Evolutionary conservation across 2,329 filamentous ascomycete species (phyloP).

Genomic region (Talaromyces marneffei): DNA sequence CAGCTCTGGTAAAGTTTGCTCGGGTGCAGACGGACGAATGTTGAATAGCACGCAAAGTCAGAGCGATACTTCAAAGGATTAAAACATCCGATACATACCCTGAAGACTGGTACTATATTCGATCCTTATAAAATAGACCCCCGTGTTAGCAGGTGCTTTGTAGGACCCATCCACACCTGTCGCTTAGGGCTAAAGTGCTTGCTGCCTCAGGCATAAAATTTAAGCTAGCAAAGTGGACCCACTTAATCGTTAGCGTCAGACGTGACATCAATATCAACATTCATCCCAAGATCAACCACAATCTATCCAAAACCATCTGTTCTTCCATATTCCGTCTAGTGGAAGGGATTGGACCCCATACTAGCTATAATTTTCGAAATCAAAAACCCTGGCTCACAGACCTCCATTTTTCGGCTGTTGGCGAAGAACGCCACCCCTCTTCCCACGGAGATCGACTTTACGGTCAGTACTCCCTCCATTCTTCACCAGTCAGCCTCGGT

Average conservation of each 20-base stretch:
- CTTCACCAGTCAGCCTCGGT: not conserved
- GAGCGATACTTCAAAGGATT: too few species aligned
- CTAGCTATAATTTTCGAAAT: not conserved
- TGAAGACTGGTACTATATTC: too few species aligned
- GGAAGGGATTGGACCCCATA: not conserved
- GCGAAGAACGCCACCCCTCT: slow-evolving; percentile 10
- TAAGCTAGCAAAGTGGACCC: not conserved
- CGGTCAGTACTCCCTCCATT: not conserved
- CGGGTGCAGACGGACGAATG: too few species aligned
- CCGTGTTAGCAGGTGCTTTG: not conserved
- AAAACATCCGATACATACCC: too few species aligned
- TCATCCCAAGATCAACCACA: not conserved
- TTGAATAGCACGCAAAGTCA: too few species aligned
- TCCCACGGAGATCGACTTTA: slow-evolving; percentile 1
- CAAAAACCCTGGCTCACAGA: slow-evolving; percentile 10
- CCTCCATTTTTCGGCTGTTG: slow-evolving; percentile 12
- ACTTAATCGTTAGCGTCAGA: not conserved
- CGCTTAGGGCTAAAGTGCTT: not conserved
- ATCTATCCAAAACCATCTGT: slow-evolving; percentile 13
- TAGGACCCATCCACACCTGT: too few species aligned
- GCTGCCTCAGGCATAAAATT: not conserved
- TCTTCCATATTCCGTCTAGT: too few species aligned
- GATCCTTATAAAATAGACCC: too few species aligned
- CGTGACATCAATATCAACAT: not conserved
- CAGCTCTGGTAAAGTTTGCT: too few species aligned